Evolutionary conservation across 106 monocot genomes (phyloP), one percentile per base, ranked within the genome.

Genomic region (Acorus calamus): DNA sequence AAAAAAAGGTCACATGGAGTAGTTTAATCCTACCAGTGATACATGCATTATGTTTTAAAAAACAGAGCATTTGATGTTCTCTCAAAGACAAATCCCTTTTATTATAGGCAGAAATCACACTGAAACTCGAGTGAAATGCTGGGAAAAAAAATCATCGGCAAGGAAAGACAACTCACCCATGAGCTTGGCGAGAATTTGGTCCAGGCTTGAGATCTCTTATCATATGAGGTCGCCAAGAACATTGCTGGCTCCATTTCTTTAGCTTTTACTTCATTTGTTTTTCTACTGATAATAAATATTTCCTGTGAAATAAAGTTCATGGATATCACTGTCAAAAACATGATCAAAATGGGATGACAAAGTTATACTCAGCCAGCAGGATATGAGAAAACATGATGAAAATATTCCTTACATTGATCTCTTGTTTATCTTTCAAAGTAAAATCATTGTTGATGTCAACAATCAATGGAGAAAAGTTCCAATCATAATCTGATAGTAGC

Each of bases 141-240:
- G 28, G 28, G 28, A 28, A 28, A 28, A 28, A 28, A 28, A 28
- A 28, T 28, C 28, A 28, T 28, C 28, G 0, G 28, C 28, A 28
- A 28, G 28, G 9, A 49, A 75, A 68, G n/a, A 67, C 8, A 55
- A 50, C 77, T 67, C 52, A 94, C 94, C 55, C 49, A n/a, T 65
- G 62, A 83, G 66, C 50, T 96, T 64, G 96, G 96, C 11, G 83
- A 82, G 4, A 42, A 63, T 45, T 77, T 92, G 11, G 91, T 98
- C 98, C 98, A 98, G 42, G 92, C 87, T 75, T 88, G 80, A 62
- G 98, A 98, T 44, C 44, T 43, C 71, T 81, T 98, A 70, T 98
- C 98, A 77, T 91, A 88, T 43, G 85, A 72, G 52, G 98, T 81
- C 57, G 91, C 98, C 78, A 98, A 79, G 53, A 88, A 98, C 85